Conservation (phyloP, 2,329 filamentous ascomycete genomes). For the Ophiostoma sp. region DNA sequence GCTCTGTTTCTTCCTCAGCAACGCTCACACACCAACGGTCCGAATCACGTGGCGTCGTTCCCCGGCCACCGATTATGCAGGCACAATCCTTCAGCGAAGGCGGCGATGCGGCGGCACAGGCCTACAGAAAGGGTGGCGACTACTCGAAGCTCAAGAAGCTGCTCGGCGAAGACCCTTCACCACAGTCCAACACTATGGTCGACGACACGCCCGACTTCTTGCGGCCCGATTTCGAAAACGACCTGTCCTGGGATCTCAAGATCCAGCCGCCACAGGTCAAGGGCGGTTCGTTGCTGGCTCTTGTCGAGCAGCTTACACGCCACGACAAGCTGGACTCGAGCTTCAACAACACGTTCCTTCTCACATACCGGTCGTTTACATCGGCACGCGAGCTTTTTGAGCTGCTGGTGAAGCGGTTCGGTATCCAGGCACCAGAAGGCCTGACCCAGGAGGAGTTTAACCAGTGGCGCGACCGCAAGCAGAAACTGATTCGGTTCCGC, state of each 20-base stretch:
- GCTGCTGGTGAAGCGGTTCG: slow-evolving; percentile 86
- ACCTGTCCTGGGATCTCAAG: slow-evolving; percentile 88
- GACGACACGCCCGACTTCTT: slow-evolving; percentile 85
- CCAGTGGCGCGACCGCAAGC: slow-evolving; percentile 88
- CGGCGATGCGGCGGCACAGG: slow-evolving; percentile 46
- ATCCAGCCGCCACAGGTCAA: slow-evolving; percentile 73
- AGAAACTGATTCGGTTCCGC: slow-evolving; percentile 91
- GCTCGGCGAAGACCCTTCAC: slow-evolving; percentile 63
- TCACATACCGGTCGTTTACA: slow-evolving; percentile 96
- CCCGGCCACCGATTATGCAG: slow-evolving; percentile 50
- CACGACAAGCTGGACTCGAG: slow-evolving; percentile 93
- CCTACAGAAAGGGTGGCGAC: slow-evolving; percentile 60
- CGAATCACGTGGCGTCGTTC: slow-evolving; percentile 54
- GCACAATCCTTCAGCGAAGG: slow-evolving; percentile 68
- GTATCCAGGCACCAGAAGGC: slow-evolving; percentile 85
- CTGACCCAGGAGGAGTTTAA: slow-evolving; percentile 75
- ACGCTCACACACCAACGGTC: slow-evolving; percentile 51
- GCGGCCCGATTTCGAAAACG: slow-evolving; percentile 80
- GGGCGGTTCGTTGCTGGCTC: slow-evolving; percentile 81
- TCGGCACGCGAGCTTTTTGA: slow-evolving; percentile 88
- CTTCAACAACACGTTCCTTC: slow-evolving; percentile 96
- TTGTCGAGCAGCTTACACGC: slow-evolving; percentile 92
- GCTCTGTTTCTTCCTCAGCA: slow-evolving; percentile 12
- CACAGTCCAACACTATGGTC: slow-evolving; percentile 46
- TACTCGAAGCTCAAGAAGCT: slow-evolving; percentile 66